These are phyloP conservation scores for Gryganskiella cystojenkinii DNA, from an alignment of 192 early-diverging fungal genomes.

Conservation along the genomic window DNA sequence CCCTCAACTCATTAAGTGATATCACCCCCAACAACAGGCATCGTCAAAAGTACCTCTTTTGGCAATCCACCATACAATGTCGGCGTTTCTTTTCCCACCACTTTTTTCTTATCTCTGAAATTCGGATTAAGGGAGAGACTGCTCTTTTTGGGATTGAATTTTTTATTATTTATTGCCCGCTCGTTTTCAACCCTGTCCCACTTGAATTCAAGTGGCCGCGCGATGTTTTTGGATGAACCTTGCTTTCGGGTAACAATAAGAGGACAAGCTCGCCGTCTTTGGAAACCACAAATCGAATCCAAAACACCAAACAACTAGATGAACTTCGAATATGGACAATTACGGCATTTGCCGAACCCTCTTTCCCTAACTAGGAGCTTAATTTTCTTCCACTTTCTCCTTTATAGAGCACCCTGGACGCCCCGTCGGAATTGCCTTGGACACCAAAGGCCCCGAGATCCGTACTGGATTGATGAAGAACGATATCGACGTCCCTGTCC, in stretches of 20 bases:
- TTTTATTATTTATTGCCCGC: neutral
- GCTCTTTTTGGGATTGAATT: neutral
- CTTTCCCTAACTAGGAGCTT: too few species aligned
- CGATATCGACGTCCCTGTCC: constrained; percentile 77
- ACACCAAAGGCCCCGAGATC: constrained; percentile 92
- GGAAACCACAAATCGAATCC: too few species aligned
- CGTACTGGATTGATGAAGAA: constrained; percentile 85
- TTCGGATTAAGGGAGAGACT: neutral
- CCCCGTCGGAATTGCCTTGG: constrained; percentile 79
- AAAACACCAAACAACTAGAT: too few species aligned
- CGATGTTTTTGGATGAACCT: neutral
- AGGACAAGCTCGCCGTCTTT: too few species aligned
- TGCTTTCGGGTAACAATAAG: neutral
- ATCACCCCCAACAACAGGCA: neutral
- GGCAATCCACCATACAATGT: neutral
- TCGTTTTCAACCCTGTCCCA: neutral
- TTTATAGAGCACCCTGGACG: constrained; percentile 59
- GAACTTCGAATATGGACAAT: too few species aligned
- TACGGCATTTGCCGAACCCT: neutral
- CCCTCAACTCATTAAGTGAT: neutral
- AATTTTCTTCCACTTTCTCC: too few species aligned
- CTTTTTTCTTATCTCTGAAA: neutral
- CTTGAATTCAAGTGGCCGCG: neutral
- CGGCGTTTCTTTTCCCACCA: neutral
- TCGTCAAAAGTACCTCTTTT: neutral